These are phyloP conservation scores for Collybia sp. DNA, from an alignment of 768 basidiomycete genomes.

Conservation along the genomic window DNA sequence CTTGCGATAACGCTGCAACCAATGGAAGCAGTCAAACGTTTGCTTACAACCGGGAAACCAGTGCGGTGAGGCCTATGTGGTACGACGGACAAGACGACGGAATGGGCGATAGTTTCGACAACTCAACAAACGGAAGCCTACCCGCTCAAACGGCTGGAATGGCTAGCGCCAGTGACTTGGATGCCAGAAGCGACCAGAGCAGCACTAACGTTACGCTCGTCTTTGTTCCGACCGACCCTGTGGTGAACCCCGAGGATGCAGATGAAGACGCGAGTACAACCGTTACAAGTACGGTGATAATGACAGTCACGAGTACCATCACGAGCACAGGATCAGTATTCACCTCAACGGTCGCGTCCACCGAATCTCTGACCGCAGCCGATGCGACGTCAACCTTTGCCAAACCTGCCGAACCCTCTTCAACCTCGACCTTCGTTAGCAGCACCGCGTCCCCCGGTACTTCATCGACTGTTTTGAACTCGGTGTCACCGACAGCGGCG, in stretches of 20 bases:
- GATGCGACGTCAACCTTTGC: background rate
- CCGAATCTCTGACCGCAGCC: background rate
- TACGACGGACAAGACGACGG: background rate
- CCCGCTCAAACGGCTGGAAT: background rate
- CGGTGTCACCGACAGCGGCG: background rate
- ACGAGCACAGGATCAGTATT: too few relatives aligned
- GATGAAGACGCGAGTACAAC: background rate
- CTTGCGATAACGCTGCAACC: background rate
- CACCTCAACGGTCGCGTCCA: background rate
- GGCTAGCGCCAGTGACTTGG: too few relatives aligned
- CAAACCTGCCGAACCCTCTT: background rate
- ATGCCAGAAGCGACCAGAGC: background rate
- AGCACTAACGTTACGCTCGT: background rate
- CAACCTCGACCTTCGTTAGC: background rate
- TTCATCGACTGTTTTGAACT: background rate
- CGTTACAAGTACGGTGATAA: background rate
- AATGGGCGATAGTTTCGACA: background rate
- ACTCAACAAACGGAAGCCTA: background rate
- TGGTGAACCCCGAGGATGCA: background rate
- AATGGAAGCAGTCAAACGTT: background rate
- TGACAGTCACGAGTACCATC: background rate
- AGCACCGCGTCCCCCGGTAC: background rate
- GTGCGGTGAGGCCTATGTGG: background rate
- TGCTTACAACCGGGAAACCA: background rate
- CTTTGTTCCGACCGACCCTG: background rate